Percentiles rank a stretch among this genome's conserved stretches.
These are phyloP conservation scores for Venturia asperata DNA, from an alignment of 2,329 filamentous ascomycete species.

Conservation along the genomic window DNA sequence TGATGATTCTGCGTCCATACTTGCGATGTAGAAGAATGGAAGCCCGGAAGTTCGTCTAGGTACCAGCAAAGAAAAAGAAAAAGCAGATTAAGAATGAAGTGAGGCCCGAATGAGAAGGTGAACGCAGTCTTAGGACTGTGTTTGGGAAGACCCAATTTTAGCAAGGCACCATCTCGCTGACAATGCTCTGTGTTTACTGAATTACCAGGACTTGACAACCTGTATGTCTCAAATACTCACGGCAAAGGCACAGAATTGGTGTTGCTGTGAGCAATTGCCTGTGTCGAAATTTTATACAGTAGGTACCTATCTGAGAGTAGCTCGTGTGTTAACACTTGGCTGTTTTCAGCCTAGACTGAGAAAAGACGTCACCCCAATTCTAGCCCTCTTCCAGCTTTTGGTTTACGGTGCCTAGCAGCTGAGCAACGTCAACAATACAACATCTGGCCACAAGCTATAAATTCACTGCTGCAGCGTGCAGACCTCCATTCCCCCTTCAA, in stretches of 20 bases:
- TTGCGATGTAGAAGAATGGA: neutral
- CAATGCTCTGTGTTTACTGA: neutral
- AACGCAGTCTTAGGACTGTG: neutral
- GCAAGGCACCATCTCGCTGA: neutral
- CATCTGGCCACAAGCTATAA: slow-evolving; percentile 9
- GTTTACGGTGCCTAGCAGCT: neutral
- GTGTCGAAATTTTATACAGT: neutral
- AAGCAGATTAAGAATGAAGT: neutral
- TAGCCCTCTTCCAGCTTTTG: neutral
- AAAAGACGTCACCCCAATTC: neutral
- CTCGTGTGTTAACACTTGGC: neutral
- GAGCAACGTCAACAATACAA: neutral
- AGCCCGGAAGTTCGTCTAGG: neutral
- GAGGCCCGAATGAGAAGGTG: neutral
- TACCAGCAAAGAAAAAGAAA: neutral
- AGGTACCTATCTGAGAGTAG: neutral
- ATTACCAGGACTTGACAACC: neutral
- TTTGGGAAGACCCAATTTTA: neutral
- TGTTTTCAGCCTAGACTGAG: neutral
- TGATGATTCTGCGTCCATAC: neutral
- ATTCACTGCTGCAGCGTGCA: neutral
- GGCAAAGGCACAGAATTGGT: neutral
- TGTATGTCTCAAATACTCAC: neutral
- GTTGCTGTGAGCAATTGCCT: neutral
- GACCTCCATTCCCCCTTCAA: slow-evolving; percentile 3